A percentile compares a stretch with the other conserved stretches of the same genome.
Evolutionary conservation across 1,139 yeast species (phyloP).

Genomic region (Yamadazyma aaseri): DNA sequence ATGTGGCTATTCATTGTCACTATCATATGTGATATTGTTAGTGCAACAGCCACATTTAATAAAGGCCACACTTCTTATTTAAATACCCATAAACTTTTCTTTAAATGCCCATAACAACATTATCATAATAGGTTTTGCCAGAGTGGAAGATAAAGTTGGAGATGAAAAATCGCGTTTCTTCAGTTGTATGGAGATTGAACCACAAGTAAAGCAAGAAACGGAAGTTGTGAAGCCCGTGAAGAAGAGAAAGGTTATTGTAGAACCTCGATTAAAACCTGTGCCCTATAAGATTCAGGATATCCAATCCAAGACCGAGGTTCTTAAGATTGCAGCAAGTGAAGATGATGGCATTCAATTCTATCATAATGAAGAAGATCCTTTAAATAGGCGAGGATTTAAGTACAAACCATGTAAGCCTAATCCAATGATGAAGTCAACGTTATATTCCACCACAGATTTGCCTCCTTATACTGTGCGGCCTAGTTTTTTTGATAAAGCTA

Average conservation of each 20-base stretch:
- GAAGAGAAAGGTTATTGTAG: conserved; percentile 21
- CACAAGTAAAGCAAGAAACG: conserved; percentile 12
- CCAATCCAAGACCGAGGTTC: conserved; percentile 9
- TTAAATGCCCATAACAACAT: no score
- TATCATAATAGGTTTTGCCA: no score
- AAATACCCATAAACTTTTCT: no score
- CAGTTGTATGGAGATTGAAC: conserved; percentile 13
- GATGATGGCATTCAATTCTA: conserved; percentile 31
- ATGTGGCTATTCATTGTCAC: no score
- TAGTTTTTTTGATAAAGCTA: conserved; percentile 71
- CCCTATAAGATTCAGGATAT: conserved; percentile 39
- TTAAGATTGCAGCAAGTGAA: conserved; percentile 10
- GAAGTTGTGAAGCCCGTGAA: conserved; percentile 12
- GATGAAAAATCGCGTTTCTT: no score
- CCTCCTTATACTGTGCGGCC: conserved; percentile 66
- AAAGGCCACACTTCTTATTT: no score
- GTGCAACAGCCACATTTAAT: no score
- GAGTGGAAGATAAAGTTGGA: no score
- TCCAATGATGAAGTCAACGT: conserved; percentile 54
- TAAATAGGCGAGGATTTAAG: conserved; percentile 77
- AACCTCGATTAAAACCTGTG: conserved; percentile 48
- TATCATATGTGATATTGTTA: no score
- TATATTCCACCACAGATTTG: conserved; percentile 74
- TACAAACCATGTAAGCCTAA: conserved; percentile 79
- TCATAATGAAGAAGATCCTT: conserved; percentile 72